Conservation (phyloP, 768 basidiomycete genomes). For the Collybia sordida region DNA sequence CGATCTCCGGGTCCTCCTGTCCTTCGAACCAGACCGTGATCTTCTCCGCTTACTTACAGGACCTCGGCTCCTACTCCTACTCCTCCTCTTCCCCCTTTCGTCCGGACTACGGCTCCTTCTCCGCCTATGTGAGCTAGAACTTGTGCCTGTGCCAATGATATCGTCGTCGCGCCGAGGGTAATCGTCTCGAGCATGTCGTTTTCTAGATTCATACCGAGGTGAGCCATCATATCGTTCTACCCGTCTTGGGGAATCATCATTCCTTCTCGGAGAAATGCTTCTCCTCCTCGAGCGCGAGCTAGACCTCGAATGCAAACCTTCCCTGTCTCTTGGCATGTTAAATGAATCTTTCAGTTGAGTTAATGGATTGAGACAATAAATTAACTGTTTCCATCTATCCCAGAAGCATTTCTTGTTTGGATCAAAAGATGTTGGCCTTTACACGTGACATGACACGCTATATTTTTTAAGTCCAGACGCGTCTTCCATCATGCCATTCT, state of each 20-base stretch:
- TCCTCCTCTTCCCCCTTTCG: slow-evolving; percentile 22
- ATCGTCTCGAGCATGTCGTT: background rate
- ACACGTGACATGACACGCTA: too few species aligned
- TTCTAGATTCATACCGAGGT: background rate
- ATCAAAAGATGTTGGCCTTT: too few species aligned
- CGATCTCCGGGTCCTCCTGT: slow-evolving; percentile 27
- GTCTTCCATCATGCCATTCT: too few species aligned
- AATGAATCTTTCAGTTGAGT: background rate
- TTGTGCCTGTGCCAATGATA: background rate
- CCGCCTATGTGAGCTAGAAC: slow-evolving; percentile 1
- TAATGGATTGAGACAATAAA: background rate
- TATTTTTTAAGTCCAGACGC: too few species aligned
- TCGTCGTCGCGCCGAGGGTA: background rate
- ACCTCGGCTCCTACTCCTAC: slow-evolving; percentile 29
- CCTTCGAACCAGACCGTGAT: slow-evolving; percentile 30
- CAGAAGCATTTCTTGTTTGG: background rate
- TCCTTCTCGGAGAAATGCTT: background rate
- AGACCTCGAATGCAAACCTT: background rate
- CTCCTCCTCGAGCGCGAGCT: background rate
- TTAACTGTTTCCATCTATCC: background rate
- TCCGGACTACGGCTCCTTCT: slow-evolving; percentile 18
- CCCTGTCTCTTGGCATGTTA: background rate
- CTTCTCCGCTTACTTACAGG: slow-evolving; percentile 27
- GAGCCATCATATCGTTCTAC: background rate
- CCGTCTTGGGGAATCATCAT: background rate